Percentiles rank a stretch among this genome's conserved stretches.
These are phyloP conservation scores for Leccinum imitatum DNA, from an alignment of 768 basidiomycete species.

Conservation along the genomic window DNA sequence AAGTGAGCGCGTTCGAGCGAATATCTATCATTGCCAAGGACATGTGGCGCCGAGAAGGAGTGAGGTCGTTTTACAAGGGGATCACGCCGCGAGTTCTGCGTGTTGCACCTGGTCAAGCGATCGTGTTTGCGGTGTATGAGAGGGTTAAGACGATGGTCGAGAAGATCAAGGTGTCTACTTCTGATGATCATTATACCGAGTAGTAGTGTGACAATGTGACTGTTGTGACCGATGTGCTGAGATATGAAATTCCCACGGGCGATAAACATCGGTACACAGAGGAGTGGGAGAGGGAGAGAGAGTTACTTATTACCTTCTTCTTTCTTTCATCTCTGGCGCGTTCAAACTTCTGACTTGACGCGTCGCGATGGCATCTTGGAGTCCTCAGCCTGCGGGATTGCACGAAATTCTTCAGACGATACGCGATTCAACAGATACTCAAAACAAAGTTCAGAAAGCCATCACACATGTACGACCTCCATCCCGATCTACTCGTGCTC, in stretches of 20 bases:
- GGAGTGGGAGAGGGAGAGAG: background rate
- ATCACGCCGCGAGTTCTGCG: constrained; percentile 95
- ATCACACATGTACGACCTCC: constrained; percentile 72
- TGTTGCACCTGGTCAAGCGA: constrained; percentile 95
- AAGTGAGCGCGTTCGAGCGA: constrained; percentile 76
- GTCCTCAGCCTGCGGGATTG: constrained; percentile 80
- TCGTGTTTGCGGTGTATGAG: constrained; percentile 98
- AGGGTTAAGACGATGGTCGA: constrained; percentile 77
- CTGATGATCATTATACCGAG: constrained; percentile 72
- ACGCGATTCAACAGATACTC: constrained; percentile 83
- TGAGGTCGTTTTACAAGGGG: constrained; percentile 93
- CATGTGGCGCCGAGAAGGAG: constrained; percentile 92
- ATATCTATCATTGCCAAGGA: constrained; percentile 80
- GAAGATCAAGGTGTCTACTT: constrained; percentile 51
- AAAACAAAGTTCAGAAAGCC: constrained; percentile 66
- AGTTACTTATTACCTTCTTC: constrained; percentile 15
- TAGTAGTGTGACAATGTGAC: constrained; percentile 22
- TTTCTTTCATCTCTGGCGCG: constrained; percentile 34
- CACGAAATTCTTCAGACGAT: constrained; percentile 92
- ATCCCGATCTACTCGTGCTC: constrained; percentile 19
- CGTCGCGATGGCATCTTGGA: constrained; percentile 71
- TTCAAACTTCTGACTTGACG: constrained; percentile 24
- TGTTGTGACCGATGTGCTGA: constrained; percentile 31
- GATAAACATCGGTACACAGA: constrained; percentile 38
- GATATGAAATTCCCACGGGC: constrained; percentile 36